Evolutionary conservation across 345 rosid species (phyloP), one percentile per base, ranked within the genome.

Genomic region (Garcia nutans): DNA sequence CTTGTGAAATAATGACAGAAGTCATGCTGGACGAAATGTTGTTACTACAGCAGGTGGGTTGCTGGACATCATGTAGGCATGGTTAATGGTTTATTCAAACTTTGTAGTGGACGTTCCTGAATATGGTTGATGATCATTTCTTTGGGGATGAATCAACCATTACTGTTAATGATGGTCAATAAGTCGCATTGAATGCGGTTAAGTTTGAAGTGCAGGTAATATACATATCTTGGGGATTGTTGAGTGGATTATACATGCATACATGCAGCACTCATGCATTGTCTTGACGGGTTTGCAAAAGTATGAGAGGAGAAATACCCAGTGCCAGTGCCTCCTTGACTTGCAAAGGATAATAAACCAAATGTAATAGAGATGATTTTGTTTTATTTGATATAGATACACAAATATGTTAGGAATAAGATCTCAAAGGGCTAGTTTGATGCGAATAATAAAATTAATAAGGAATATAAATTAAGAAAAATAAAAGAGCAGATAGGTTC

Each of bases 151-250:
- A 90, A 60, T 83, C 86, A 70, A 68, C 88, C 68, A 89, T 90
- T 54, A 76, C 87, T 45, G 94, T 84, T 77, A 89, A 84, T 52
- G 87, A 86, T 33, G 82, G 80, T 80, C 65, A 68, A 52, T n/a
- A 87, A 80, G 80, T 74, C 88, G 44, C 84, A 28, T 28, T 84
- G 12, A 89, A 90, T 81, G 88, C 92, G 19, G 89, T 96, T 76
- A 92, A 93, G 87, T 93, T 96, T 76, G 97, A 92, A 86, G 88
- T 93, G 77, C 95, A 96, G 98, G 99, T 93, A 85, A 75, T 65
- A 49, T 73, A 63, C 61, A 59, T 28, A 28, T 28, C 31, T n/a
- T n/a, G n/a, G n/a, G n/a, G n/a, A n/a, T n/a, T n/a, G n/a, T n/a
- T n/a, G 62, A 26, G n/a, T 3, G n/a, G n/a, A 64, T 58, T 2